Percentiles rank a stretch among this genome's conserved stretches.
phyloP scores from a whole-genome alignment of 2,329 filamentous ascomycete species.

The Colletotrichum zoysiae region DNA sequence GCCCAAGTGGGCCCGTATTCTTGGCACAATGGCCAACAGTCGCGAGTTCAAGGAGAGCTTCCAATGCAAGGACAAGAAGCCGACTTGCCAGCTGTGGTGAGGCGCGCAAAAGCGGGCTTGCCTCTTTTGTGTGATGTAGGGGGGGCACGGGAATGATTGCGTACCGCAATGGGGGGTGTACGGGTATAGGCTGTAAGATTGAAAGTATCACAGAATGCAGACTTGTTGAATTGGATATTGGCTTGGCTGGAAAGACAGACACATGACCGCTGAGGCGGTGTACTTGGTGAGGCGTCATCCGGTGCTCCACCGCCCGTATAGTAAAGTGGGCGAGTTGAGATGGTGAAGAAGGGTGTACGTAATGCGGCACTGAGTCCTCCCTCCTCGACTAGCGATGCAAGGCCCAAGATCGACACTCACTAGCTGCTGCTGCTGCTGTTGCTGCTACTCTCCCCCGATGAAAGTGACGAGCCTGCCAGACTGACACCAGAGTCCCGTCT shows the following conservation, averaged over 20 bases:
- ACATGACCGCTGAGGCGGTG: not conserved
- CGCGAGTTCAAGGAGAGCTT: constrained; percentile 77
- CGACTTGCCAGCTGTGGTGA: constrained; percentile 42
- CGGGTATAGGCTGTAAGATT: constrained; percentile 7
- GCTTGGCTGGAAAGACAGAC: not conserved
- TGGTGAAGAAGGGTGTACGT: not conserved
- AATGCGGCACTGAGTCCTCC: not conserved
- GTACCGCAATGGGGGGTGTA: not conserved
- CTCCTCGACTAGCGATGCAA: not conserved
- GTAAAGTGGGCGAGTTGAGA: not conserved
- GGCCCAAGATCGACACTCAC: not conserved
- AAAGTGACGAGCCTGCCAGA: not conserved
- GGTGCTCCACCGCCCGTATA: not conserved
- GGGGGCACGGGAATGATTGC: not conserved
- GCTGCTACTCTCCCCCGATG: not conserved
- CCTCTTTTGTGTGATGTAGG: not conserved
- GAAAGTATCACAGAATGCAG: constrained; percentile 20
- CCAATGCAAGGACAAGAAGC: constrained; percentile 69
- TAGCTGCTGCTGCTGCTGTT: not conserved
- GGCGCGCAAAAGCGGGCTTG: not conserved
- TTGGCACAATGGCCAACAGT: constrained; percentile 76
- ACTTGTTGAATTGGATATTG: not conserved
- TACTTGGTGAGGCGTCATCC: not conserved
- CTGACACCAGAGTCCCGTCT: not conserved
- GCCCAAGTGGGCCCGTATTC: constrained; percentile 71